Conservation (phyloP, 495 filamentous ascomycete species). For the Penicillium mononematosum region DNA sequence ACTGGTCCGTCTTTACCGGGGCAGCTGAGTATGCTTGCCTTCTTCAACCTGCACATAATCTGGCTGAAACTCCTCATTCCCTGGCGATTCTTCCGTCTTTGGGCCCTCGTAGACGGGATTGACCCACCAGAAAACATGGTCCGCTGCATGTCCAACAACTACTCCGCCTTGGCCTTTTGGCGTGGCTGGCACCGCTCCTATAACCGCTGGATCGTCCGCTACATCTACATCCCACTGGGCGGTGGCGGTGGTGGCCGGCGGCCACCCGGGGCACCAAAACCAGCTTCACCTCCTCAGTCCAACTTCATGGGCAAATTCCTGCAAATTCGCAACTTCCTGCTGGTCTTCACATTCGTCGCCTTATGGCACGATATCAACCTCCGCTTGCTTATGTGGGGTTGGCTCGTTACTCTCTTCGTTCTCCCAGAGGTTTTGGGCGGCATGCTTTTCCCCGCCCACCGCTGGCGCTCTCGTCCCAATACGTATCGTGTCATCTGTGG, state of each 20-base stretch:
- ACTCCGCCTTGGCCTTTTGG: constrained; percentile 91
- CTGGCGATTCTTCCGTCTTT: constrained; percentile 97
- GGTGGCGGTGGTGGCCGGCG: constrained; percentile 51
- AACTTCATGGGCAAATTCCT: constrained; percentile 31
- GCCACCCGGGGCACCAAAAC: constrained; percentile 16
- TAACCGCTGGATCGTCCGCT: constrained; percentile 91
- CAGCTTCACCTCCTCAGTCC: constrained; percentile 21
- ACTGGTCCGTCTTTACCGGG: constrained; percentile 84
- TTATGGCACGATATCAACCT: constrained; percentile 98
- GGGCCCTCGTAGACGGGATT: constrained; percentile 83
- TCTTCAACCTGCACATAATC: constrained; percentile 95
- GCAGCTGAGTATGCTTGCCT: constrained; percentile 87
- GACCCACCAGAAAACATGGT: constrained; percentile 99
- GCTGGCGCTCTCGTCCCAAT: constrained; percentile 66
- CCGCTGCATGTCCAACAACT: constrained; percentile 94
- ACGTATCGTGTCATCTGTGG: constrained; percentile 78
- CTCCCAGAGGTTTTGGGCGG: constrained; percentile 77
- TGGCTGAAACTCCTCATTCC: constrained; percentile 97
- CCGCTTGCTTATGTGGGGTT: constrained; percentile 92
- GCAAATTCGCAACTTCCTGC: constrained; percentile 64
- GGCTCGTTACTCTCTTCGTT: constrained; percentile 92
- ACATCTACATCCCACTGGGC: constrained; percentile 91
- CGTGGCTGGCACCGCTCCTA: constrained; percentile 91
- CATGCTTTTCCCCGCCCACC: constrained; percentile 65
- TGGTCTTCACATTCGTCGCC: constrained; percentile 97